A percentile compares a stretch with the other conserved stretches of the same genome.
Conservation (phyloP, 1,139 yeast genomes). For the Nematodospora anomalae region DNA sequence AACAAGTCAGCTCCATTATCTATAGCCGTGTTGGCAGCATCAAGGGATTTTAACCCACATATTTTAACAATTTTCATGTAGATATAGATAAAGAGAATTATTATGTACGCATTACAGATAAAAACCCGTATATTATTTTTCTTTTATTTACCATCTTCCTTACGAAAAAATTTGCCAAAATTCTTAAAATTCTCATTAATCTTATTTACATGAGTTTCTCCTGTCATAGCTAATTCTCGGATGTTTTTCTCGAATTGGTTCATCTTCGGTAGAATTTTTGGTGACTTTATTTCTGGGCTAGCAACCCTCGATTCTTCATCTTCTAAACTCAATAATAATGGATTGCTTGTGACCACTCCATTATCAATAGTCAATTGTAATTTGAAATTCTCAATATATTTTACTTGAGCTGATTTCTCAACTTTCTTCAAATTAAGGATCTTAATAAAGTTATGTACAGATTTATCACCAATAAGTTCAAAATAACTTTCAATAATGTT, state of each 20-base stretch:
- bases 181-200: constrained; percentile 59
- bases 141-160: constrained; percentile 32
- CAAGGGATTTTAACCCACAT: constrained; percentile 73
- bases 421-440: constrained; percentile 65
- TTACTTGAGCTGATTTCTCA: constrained; percentile 43
- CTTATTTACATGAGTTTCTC: constrained; percentile 58
- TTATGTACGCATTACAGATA: background rate
- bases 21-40: constrained; percentile 70
- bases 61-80: constrained; percentile 53
- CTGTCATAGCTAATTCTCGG: constrained; percentile 50
- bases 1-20: constrained; percentile 70
- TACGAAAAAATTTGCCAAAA: constrained; percentile 59
- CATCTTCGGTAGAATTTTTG: constrained; percentile 37
- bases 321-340: constrained; percentile 33
- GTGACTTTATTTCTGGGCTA: constrained; percentile 25
- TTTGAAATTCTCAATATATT: constrained; percentile 61
- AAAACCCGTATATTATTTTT: background rate
- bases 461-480: constrained; percentile 64
- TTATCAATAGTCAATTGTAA: constrained; percentile 54
- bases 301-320: constrained; percentile 16
- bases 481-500: constrained; percentile 68
- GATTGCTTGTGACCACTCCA: constrained; percentile 37
- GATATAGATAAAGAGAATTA: background rate
- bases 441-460: constrained; percentile 61
- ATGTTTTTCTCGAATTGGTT: constrained; percentile 57